phyloP scores from a whole-genome alignment of 2,329 filamentous ascomycete genomes.

The Colletotrichum sp. region DNA sequence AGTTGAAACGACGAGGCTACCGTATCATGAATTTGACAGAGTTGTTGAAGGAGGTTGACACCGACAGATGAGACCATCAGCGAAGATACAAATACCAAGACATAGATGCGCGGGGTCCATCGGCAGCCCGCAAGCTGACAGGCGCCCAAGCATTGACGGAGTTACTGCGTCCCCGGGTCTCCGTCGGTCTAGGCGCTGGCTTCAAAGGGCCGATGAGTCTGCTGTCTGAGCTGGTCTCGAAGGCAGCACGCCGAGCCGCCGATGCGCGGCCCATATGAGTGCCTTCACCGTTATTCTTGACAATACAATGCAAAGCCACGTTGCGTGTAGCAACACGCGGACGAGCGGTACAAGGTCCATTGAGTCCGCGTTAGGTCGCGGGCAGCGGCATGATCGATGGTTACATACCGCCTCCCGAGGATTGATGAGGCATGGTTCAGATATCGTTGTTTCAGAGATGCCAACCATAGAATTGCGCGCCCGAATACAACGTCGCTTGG shows the following conservation, averaged over 20 bases:
- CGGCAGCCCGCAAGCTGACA: background rate
- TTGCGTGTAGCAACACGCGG: background rate
- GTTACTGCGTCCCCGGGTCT: background rate
- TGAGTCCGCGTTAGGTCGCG: background rate
- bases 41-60: constrained; percentile 54
- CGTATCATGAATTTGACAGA: constrained; percentile 73
- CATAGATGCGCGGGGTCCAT: background rate
- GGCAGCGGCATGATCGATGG: constrained; percentile 15
- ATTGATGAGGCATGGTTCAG: background rate
- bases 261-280: background rate
- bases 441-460: background rate
- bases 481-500: background rate
- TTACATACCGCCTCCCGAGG: background rate
- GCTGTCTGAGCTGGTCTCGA: background rate
- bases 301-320: background rate
- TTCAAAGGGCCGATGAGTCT: background rate
- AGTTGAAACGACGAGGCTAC: constrained; percentile 73
- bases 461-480: background rate
- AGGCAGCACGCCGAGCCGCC: background rate
- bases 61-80: constrained; percentile 3
- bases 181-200: background rate
- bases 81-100: background rate
- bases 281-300: background rate
- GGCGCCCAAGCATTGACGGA: background rate
- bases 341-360: background rate